Evolutionary conservation across 2,329 filamentous ascomycete species (phyloP), one percentile per base, ranked within the genome.

Genomic region (Akanthomyces uredinophilus): DNA sequence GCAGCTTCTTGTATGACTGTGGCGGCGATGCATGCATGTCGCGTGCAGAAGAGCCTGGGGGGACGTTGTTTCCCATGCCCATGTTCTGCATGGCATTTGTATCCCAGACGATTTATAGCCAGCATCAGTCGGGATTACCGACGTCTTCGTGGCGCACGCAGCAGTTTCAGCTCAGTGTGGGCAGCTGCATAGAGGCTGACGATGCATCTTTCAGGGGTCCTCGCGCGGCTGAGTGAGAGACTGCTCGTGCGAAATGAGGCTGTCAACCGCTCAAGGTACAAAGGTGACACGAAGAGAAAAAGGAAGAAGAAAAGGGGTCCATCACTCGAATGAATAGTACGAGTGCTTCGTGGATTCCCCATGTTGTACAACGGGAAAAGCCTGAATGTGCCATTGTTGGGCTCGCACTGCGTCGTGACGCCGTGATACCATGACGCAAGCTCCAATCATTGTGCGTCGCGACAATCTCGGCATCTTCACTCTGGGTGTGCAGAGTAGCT

Each of bases 1-100:
- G 52, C 39, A 20, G 7, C 52, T 11, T 55, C 55, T 27, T 29
- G 43, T 41, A 39, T 29, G 18, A 29, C 43, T 22, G 43, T 57
- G 43, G 55, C 43, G 43, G 43, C 55, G 43, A 57, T 47, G 55
- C 55, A 8, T 57, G 44, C 43, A 57, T 49, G 55, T 44, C 13
- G 55, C 55, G 47, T 27, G 55, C 43, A 49, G 44, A 37, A 35
- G 27, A 44, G 27, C 44, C 54, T 13, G 41, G n/a, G n/a, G 22
- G 41, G 37, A 22, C 46, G 18, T 10, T 22, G 35, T n/a, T 20
- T 53, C n/a, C 49, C 37, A 22, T 22, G 37, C 35, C 22, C n/a
- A 16, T 44, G 37, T 10, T 24, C 18, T 39, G 20, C 16, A 27
- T 13, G 8, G 4, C 18, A 7, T 29, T 29, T 16, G 5, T 11